Conservation (phyloP, 192 early-diverging fungal species). For the Rhizoclosmatium globosum region DNA sequence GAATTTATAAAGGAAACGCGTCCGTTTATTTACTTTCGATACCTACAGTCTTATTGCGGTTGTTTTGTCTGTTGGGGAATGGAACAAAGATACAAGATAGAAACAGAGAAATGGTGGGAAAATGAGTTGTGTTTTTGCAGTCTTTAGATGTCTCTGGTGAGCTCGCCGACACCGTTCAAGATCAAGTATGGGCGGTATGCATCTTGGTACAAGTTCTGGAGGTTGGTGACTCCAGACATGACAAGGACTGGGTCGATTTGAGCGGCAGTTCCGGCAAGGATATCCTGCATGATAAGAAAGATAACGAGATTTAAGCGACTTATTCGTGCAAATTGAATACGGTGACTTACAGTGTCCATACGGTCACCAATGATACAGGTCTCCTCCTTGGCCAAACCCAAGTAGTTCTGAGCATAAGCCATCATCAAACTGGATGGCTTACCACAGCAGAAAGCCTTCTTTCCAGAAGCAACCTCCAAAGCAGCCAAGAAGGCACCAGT, state of each 20-base stretch:
- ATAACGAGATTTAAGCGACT: neutral
- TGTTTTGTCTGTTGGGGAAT: neutral
- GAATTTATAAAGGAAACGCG: neutral
- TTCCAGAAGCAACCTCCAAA: slow-evolving; percentile 65
- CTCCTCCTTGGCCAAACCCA: slow-evolving; percentile 61
- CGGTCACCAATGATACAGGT: slow-evolving; percentile 74
- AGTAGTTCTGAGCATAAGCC: slow-evolving; percentile 62
- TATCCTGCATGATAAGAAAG: slow-evolving; percentile 43
- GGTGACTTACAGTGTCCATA: slow-evolving; percentile 60
- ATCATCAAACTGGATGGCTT: slow-evolving; percentile 67
- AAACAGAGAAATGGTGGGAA: neutral
- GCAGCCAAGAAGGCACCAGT: slow-evolving; percentile 65
- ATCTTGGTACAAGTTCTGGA: slow-evolving; percentile 49
- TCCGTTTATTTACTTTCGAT: neutral
- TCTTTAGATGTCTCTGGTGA: slow-evolving; percentile 7
- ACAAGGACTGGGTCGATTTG: slow-evolving; percentile 67
- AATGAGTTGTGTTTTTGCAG: no score
- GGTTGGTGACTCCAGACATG: slow-evolving; percentile 61
- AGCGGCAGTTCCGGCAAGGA: slow-evolving; percentile 66
- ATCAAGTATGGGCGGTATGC: slow-evolving; percentile 66
- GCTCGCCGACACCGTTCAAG: slow-evolving; percentile 59
- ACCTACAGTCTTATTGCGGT: neutral
- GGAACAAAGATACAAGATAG: neutral
- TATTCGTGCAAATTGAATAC: neutral
- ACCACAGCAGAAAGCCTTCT: slow-evolving; percentile 67